Base-by-base conservation (phyloP, 1,139 yeast species). In the Blastobotrys petasosporus region DNA sequence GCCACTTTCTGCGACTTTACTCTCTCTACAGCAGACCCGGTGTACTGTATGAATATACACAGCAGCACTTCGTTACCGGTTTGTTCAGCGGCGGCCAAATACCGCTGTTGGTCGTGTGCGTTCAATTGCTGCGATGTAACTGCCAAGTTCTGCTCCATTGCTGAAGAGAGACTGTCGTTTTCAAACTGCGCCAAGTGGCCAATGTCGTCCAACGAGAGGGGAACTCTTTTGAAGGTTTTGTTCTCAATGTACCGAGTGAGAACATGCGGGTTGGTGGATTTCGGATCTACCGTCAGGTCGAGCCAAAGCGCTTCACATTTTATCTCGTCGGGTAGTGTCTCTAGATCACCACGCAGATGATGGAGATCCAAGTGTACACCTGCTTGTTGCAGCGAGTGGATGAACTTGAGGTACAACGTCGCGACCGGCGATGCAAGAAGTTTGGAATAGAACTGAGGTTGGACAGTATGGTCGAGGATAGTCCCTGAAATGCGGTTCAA, bases 231-330 rank as follows among this genome's bases (percentile, higher is more conserved):
- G 5, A 20, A 32, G 3, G 52, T 49, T 10, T 37, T 39, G 11
- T 29, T n/a, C 10, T 44, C 42, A 15, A 49, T 29, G 28, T 33
- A 29, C 20, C 30, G 23, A 8, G 31, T 30, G 8, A 44, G 37
- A 32, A 49, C 39, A 13, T 41, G 36, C 8, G 31, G 39, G 13
- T 40, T 15, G 7, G 2, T 9, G 11, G 40, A 29, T 3, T 13
- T 10, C 12, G 3, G n/a, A 4, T 9, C 8, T 10, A 25, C 17
- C 8, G 17, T 9, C 17, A 42, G 12, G 3, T 37, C 45, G 2
- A 42, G 32, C 45, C 45, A 42, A 4, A 42, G 32, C n/a, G 28
- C 45, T 7, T 42, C 45, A 15, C 41, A 37, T 25, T 23, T 29
- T 7, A 42, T 29, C n/a, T 41, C 40, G n/a, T 41, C 40, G 2